Percentiles rank a stretch among this genome's conserved stretches.
Conservation (phyloP, 192 early-diverging fungal genomes). For the Phycomyces blakesleeanus region DNA sequence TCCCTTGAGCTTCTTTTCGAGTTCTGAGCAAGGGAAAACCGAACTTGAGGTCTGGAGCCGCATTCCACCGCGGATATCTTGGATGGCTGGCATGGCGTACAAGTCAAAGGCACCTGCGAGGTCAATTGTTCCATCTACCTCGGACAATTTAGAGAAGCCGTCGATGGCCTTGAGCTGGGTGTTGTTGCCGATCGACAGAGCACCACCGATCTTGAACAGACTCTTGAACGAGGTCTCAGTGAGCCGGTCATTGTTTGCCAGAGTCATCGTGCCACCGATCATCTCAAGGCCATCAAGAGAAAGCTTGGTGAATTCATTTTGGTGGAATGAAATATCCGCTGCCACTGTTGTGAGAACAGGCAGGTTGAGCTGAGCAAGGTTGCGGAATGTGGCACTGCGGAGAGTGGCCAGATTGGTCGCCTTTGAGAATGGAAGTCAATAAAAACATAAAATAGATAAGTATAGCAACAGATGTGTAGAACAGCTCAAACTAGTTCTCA, state of each 20-base stretch:
- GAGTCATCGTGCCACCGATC: constrained; percentile 51
- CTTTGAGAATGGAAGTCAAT: constrained; percentile 1
- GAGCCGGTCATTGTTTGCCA: constrained; percentile 59
- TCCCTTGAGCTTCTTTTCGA: constrained; percentile 15
- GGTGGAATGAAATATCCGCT: constrained; percentile 58
- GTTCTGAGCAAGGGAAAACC: constrained; percentile 43
- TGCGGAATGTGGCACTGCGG: constrained; percentile 56
- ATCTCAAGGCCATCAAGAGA: constrained; percentile 37
- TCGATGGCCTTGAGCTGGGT: constrained; percentile 51
- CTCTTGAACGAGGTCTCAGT: constrained; percentile 51
- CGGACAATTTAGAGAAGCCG: constrained; percentile 52
- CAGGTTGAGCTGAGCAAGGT: constrained; percentile 41
- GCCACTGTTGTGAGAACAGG: constrained; percentile 40
- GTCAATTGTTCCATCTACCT: constrained; percentile 52
- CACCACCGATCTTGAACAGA: constrained; percentile 53
- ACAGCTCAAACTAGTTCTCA: too few relatives aligned
- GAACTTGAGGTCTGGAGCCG: constrained; percentile 57
- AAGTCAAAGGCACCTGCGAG: constrained; percentile 56
- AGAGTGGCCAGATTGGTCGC: constrained; percentile 44
- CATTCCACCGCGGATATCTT: constrained; percentile 58
- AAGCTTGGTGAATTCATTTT: constrained; percentile 52
- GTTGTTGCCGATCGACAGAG: constrained; percentile 66
- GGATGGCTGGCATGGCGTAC: constrained; percentile 48
- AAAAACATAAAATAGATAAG: too few relatives aligned
- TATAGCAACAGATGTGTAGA: too few relatives aligned